Percentiles rank a stretch among this genome's conserved stretches.
phyloP scores from a whole-genome alignment of 2,329 filamentous ascomycete species.

The Ophiostoma pallidulum region DNA sequence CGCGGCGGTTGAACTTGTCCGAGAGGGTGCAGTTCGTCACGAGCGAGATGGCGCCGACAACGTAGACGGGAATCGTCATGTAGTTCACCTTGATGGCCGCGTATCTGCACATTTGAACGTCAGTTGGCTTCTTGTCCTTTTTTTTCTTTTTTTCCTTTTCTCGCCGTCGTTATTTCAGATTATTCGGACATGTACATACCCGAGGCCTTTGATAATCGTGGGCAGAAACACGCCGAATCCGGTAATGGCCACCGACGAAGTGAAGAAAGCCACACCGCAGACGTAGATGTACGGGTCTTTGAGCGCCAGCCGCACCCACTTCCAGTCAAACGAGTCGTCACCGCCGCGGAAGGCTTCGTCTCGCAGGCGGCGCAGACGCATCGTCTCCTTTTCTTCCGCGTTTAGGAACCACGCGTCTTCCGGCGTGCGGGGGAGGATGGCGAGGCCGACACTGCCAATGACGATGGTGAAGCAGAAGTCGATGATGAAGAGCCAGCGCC shows the following conservation, averaged over 20 bases:
- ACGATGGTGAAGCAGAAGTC: slow-evolving; percentile 22
- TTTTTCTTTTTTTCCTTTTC: too few species aligned
- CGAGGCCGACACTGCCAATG: neutral
- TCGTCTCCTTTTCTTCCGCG: slow-evolving; percentile 6
- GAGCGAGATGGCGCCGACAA: slow-evolving; percentile 13
- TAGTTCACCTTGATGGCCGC: slow-evolving; percentile 15
- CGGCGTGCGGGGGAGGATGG: slow-evolving; percentile 5
- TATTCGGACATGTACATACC: too few species aligned
- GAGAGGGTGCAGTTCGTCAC: slow-evolving; percentile 8
- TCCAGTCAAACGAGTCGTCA: slow-evolving; percentile 1
- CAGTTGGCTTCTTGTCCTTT: too few species aligned
- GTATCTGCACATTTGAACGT: neutral
- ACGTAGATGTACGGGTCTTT: slow-evolving; percentile 7
- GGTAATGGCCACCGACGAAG: slow-evolving; percentile 9
- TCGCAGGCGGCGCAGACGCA: slow-evolving; percentile 3
- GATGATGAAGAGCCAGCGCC: slow-evolving; percentile 38
- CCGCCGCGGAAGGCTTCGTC: slow-evolving; percentile 5
- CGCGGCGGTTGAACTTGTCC: slow-evolving; percentile 8
- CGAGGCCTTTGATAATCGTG: slow-evolving; percentile 9
- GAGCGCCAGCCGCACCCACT: slow-evolving; percentile 1
- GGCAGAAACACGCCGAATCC: slow-evolving; percentile 12
- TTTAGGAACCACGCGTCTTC: slow-evolving; percentile 11
- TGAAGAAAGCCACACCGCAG: slow-evolving; percentile 5
- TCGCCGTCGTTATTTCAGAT: too few species aligned
- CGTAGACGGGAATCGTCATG: slow-evolving; percentile 18